Percentiles rank a stretch among this genome's conserved stretches.
Conservation (phyloP, 768 basidiomycete species). For the Tylopilus sp. region DNA sequence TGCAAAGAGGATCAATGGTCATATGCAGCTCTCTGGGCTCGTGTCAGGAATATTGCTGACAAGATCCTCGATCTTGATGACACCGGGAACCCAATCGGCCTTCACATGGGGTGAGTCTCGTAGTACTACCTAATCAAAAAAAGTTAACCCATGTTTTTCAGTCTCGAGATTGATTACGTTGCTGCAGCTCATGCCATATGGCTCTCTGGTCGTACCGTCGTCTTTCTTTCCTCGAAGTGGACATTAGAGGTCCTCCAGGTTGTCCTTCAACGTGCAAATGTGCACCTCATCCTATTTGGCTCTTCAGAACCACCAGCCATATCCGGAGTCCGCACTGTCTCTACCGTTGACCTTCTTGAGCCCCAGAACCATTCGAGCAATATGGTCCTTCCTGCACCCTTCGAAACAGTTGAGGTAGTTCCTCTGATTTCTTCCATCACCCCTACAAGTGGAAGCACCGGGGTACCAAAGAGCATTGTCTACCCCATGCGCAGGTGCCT, state of each 20-base stretch:
- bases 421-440: slow-evolving; percentile 28
- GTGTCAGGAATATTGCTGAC: slow-evolving; percentile 26
- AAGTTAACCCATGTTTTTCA: neutral
- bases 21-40: slow-evolving; percentile 32
- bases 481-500: slow-evolving; percentile 29
- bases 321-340: slow-evolving; percentile 12
- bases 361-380: slow-evolving; percentile 6
- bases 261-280: slow-evolving; percentile 22
- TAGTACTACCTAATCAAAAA: neutral
- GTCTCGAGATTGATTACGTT: slow-evolving; percentile 30
- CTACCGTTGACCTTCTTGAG: slow-evolving; percentile 17
- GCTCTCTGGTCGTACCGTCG: slow-evolving; percentile 24
- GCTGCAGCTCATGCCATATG: slow-evolving; percentile 31
- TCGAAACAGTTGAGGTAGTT: slow-evolving; percentile 17
- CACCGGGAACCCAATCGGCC: slow-evolving; percentile 21
- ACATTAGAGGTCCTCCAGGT: slow-evolving; percentile 24
- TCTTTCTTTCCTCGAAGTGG: slow-evolving; percentile 32
- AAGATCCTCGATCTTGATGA: slow-evolving; percentile 15
- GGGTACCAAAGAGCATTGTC: slow-evolving; percentile 31
- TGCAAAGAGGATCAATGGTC: slow-evolving; percentile 24
- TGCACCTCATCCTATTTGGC: slow-evolving; percentile 22
- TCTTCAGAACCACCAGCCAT: slow-evolving; percentile 10
- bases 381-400: slow-evolving; percentile 12
- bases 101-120: slow-evolving; percentile 23
- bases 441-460: slow-evolving; percentile 31